phyloP scores from a whole-genome alignment of 2,329 filamentous ascomycete genomes.

The Coniochaeta ligniaria region DNA sequence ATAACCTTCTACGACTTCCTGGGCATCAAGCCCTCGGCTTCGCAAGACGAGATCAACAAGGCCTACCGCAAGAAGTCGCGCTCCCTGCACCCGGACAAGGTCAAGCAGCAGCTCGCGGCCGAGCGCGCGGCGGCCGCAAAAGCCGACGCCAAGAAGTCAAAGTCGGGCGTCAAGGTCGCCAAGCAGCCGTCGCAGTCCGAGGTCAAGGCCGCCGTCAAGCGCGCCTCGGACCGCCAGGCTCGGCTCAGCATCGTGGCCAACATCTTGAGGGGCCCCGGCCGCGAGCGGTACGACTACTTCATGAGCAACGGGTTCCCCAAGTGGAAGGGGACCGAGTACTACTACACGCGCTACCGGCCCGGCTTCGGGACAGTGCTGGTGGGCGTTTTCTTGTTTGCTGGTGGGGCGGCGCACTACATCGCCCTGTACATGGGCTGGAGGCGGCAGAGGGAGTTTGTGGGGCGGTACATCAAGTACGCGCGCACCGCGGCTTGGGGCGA shows the following conservation, averaged over 20 bases:
- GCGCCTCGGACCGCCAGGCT: conserved; percentile 75
- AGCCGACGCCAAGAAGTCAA: conserved; percentile 43
- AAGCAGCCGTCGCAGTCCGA: conserved; percentile 69
- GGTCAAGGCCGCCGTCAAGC: conserved; percentile 71
- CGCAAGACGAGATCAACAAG: conserved; percentile 83
- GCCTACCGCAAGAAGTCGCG: conserved; percentile 86
- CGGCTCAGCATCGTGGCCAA: conserved; percentile 78
- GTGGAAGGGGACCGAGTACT: conserved; percentile 98
- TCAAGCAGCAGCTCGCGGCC: conserved; percentile 72
- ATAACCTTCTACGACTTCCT: conserved; percentile 94
- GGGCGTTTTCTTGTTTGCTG: conserved; percentile 74
- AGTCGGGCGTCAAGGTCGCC: conserved; percentile 56
- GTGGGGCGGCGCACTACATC: conserved; percentile 81
- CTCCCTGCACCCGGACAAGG: conserved; percentile 89
- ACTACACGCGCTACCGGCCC: conserved; percentile 89
- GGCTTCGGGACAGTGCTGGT: conserved; percentile 78
- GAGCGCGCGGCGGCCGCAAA: conserved; percentile 52
- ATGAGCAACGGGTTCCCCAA: conserved; percentile 85
- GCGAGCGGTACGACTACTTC: conserved; percentile 93
- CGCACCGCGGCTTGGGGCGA: conserved; percentile 86
- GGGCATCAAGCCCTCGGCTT: conserved; percentile 65
- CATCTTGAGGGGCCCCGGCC: conserved; percentile 71
- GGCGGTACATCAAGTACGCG: conserved; percentile 86
- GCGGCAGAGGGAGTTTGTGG: conserved; percentile 83
- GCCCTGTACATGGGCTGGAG: conserved; percentile 81